Percentiles rank a stretch among this genome's conserved stretches.
Conservation (phyloP, 345 rosid genomes). For the Luvunga scandens region DNA sequence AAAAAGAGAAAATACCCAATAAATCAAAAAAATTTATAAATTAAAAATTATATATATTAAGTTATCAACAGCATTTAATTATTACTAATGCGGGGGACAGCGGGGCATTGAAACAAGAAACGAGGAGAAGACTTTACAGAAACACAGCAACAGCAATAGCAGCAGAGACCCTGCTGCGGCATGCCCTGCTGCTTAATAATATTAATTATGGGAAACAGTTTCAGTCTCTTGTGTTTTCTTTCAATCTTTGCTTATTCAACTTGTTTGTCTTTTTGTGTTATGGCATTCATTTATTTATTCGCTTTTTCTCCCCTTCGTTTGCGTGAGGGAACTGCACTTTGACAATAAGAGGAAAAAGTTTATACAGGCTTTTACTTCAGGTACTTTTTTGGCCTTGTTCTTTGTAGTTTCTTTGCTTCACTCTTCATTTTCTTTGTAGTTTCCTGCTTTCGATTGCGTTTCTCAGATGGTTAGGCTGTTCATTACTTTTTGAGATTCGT, state of each 20-base stretch:
- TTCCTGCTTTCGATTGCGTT: conserved; percentile 1
- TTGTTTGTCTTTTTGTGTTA: neutral
- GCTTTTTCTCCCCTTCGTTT: neutral
- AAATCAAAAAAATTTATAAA: neutral
- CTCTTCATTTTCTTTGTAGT: neutral
- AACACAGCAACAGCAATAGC: neutral
- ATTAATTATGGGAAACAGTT: neutral
- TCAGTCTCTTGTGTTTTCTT: neutral
- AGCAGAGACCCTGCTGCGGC: neutral
- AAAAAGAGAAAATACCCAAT: neutral
- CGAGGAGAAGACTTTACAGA: conserved; percentile 11
- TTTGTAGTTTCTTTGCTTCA: conserved; percentile 18
- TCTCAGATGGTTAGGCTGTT: neutral
- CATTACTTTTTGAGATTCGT: neutral
- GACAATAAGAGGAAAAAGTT: conserved; percentile 2
- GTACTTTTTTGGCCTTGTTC: neutral
- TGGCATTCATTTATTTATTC: neutral
- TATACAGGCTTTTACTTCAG: neutral
- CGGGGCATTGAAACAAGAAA: conserved; percentile 29
- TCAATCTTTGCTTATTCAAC: neutral
- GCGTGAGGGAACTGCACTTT: conserved; percentile 24
- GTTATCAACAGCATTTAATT: conserved; percentile 13
- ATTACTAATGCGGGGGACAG: conserved; percentile 27
- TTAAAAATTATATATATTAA: too few relatives aligned
- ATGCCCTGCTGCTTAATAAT: neutral